These are phyloP conservation scores for Linaria vulgaris DNA, from an alignment of 257 asterid genomes.

Conservation along the genomic window DNA sequence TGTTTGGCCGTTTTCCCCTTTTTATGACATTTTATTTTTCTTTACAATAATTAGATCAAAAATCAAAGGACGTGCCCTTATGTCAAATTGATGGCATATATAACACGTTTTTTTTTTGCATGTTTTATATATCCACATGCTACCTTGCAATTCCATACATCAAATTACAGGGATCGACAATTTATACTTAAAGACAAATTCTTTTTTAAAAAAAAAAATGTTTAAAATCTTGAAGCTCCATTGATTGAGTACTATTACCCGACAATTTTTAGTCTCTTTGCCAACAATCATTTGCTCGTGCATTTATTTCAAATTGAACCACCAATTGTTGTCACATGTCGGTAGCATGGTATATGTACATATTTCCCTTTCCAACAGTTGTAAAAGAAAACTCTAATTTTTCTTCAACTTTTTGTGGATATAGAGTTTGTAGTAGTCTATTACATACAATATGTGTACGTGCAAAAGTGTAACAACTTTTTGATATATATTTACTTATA, in stretches of 20 bases:
- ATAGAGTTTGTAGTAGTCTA: constrained; percentile 17
- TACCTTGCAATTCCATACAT: no score
- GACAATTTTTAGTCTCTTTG: neutral
- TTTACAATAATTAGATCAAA: neutral
- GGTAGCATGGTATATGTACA: constrained; percentile 18
- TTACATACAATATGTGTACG: constrained; percentile 14
- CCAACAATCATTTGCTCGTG: constrained; percentile 20
- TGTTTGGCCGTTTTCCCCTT: neutral
- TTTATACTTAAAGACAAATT: no score
- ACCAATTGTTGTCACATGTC: constrained; percentile 26
- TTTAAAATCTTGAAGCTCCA: no score
- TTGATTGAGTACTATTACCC: neutral
- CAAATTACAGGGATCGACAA: no score
- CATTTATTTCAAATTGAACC: constrained; percentile 34
- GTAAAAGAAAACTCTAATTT: constrained; percentile 9
- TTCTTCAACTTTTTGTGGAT: constrained; percentile 6
- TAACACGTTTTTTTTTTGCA: no score
- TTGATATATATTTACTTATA: neutral
- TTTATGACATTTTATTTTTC: neutral
- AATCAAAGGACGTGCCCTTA: no score
- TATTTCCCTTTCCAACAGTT: neutral
- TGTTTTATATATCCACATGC: no score
- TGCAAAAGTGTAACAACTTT: constrained; percentile 26
- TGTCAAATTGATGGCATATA: no score
- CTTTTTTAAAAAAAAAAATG: no score